Evolutionary conservation across 1,139 yeast genomes (phyloP).

Genomic region (Arxiozyma bovina): DNA sequence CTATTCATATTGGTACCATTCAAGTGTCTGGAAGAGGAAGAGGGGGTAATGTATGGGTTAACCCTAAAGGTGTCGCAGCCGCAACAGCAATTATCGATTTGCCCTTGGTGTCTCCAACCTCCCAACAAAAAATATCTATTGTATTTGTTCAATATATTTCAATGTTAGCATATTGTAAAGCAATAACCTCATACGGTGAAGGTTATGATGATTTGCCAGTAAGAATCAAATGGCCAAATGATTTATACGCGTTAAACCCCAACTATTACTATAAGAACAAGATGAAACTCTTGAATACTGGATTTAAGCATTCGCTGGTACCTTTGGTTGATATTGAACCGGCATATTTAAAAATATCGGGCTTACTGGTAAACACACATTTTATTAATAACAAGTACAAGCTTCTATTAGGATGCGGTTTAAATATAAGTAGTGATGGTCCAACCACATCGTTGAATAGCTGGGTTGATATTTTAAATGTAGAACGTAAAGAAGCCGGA

Average conservation of each 20-base stretch:
- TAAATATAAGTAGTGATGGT: constrained; percentile 75
- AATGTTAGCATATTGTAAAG: constrained; percentile 75
- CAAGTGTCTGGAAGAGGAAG: constrained; percentile 92
- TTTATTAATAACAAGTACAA: constrained; percentile 50
- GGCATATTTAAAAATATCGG: constrained; percentile 70
- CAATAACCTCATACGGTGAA: constrained; percentile 55
- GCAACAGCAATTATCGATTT: constrained; percentile 61
- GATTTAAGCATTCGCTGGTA: constrained; percentile 14
- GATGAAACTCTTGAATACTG: constrained; percentile 22
- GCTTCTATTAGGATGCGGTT: constrained; percentile 75
- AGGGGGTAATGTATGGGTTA: constrained; percentile 92
- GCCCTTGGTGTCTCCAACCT: constrained; percentile 35
- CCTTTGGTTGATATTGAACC: constrained; percentile 34
- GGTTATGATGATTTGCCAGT: constrained; percentile 73
- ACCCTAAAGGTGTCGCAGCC: constrained; percentile 87
- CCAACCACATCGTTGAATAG: constrained; percentile 85
- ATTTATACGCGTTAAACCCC: constrained; percentile 68
- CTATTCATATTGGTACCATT: constrained; percentile 51
- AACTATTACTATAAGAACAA: constrained; percentile 34
- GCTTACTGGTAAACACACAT: constrained; percentile 76
- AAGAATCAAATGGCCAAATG: constrained; percentile 94
- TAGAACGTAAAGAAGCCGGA: constrained; percentile 38
- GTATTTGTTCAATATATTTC: constrained; percentile 83
- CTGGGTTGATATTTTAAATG: constrained; percentile 54
- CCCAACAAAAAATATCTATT: constrained; percentile 38